phyloP scores from a whole-genome alignment of 257 asterid species.

The Solanum appendiculatum region DNA sequence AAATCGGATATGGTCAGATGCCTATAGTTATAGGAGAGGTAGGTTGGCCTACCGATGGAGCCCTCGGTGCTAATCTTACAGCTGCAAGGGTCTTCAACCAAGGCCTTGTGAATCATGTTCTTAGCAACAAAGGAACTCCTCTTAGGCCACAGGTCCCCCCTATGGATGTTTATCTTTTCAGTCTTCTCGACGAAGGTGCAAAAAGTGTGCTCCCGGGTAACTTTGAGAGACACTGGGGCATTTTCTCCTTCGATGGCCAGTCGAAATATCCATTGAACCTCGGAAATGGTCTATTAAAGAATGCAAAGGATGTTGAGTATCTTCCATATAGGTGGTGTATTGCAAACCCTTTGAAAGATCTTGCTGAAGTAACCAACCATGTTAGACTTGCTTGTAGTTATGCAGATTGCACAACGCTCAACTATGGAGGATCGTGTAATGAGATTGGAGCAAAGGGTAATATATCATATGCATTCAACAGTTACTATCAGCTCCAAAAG shows the following conservation, averaged over 20 bases:
- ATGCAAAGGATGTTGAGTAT: slow-evolving; percentile 63
- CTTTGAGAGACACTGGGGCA: slow-evolving; percentile 96
- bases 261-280: slow-evolving; percentile 76
- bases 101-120: slow-evolving; percentile 54
- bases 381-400: slow-evolving; percentile 61
- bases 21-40: slow-evolving; percentile 81
- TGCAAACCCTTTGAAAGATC: slow-evolving; percentile 63
- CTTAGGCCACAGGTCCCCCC: slow-evolving; percentile 80
- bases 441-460: slow-evolving; percentile 69
- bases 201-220: slow-evolving; percentile 81
- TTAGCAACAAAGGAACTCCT: slow-evolving; percentile 71
- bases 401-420: slow-evolving; percentile 87
- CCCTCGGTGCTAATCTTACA: slow-evolving; percentile 53
- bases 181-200: slow-evolving; percentile 85
- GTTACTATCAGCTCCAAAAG: slow-evolving; percentile 69
- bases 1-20: slow-evolving; percentile 74
- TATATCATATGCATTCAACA: slow-evolving; percentile 82
- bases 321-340: slow-evolving; percentile 94
- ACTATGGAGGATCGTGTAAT: slow-evolving; percentile 80
- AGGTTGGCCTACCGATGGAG: slow-evolving; percentile 95
- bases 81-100: slow-evolving; percentile 86
- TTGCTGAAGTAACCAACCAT: slow-evolving; percentile 52
- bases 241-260: slow-evolving; percentile 88
- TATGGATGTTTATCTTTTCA: slow-evolving; percentile 64
- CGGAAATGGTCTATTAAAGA: slow-evolving; percentile 59